These are phyloP conservation scores for Didymella glomerata DNA, from an alignment of 2,329 filamentous ascomycete genomes.

Conservation along the genomic window DNA sequence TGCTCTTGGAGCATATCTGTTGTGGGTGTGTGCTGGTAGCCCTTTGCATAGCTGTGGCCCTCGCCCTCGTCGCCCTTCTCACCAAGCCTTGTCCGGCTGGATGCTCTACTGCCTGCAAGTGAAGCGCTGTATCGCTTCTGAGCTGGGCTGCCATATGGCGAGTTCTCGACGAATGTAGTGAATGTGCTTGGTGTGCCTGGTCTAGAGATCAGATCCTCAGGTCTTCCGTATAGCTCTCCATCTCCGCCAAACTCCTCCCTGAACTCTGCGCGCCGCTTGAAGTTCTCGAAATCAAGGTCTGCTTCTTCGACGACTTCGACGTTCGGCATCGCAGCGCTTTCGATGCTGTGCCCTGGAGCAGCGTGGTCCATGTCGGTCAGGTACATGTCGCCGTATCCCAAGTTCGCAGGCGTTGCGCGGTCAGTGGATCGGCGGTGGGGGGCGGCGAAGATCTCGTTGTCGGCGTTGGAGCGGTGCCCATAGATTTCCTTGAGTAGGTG, in stretches of 20 bases:
- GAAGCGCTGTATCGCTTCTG: constrained; percentile 2
- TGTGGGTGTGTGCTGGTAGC: constrained; percentile 37
- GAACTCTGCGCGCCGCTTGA: constrained; percentile 89
- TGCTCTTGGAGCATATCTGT: constrained; percentile 23
- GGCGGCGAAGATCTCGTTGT: constrained; percentile 42
- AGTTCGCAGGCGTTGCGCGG: constrained; percentile 56
- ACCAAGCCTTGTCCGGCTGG: constrained; percentile 34
- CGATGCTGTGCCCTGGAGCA: constrained; percentile 60
- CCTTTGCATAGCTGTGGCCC: constrained; percentile 38
- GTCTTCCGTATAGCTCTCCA: constrained; percentile 65
- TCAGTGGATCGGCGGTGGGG: constrained; percentile 40
- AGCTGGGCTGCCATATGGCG: constrained; percentile 25
- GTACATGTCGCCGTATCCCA: constrained; percentile 82
- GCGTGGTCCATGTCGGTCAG: constrained; percentile 75
- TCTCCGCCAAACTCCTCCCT: constrained; percentile 80
- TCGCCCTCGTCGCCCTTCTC: constrained; percentile 28
- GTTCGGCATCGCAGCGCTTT: constrained; percentile 53
- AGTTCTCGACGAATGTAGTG: constrained; percentile 35
- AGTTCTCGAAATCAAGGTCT: constrained; percentile 87
- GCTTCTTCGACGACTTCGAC: constrained; percentile 90
- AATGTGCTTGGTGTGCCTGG: constrained; percentile 44
- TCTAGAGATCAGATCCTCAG: constrained; percentile 62
- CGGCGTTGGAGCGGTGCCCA: constrained; percentile 74
- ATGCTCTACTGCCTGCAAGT: constrained; percentile 24
- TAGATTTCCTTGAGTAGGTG: constrained; percentile 86